These are phyloP conservation scores for Knoxdaviesia capensis DNA, from an alignment of 2,329 filamentous ascomycete genomes.

Conservation along the genomic window DNA sequence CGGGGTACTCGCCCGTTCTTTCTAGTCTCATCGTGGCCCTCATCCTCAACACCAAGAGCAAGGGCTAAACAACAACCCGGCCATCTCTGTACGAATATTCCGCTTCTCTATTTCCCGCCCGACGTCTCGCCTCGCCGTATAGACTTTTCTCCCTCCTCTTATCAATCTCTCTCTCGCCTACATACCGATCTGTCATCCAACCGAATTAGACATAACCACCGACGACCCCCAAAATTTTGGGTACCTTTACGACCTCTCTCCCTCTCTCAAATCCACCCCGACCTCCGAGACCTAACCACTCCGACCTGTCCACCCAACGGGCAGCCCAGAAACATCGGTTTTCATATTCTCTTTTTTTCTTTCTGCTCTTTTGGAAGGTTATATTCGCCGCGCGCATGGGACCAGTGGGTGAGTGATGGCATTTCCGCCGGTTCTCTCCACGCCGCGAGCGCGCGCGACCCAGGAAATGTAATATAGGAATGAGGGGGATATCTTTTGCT, in stretches of 20 bases:
- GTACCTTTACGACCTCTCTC: neutral
- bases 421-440: too few relatives aligned
- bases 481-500: too few relatives aligned
- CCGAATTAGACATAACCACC: too few relatives aligned
- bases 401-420: too few relatives aligned
- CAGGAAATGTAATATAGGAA: too few relatives aligned
- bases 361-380: neutral
- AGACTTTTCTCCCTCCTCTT: neutral
- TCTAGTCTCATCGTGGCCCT: slow-evolving; percentile 73
- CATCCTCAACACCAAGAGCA: slow-evolving; percentile 77
- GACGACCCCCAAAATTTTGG: neutral
- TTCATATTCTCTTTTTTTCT: slow-evolving; percentile 1
- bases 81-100: neutral
- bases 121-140: neutral
- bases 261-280: too few relatives aligned
- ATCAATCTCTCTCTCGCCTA: neutral
- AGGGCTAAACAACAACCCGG: slow-evolving; percentile 21
- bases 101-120: neutral
- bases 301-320: too few relatives aligned
- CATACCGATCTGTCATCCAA: neutral
- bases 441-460: too few relatives aligned
- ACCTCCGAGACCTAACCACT: too few relatives aligned
- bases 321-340: neutral
- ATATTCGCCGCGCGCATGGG: too few relatives aligned
- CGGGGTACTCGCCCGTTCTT: too few relatives aligned